Evolutionary conservation across 1,284 basidiomycete genomes (phyloP), one percentile per base, ranked within the genome.

Genomic region (Puccinia coronata): DNA sequence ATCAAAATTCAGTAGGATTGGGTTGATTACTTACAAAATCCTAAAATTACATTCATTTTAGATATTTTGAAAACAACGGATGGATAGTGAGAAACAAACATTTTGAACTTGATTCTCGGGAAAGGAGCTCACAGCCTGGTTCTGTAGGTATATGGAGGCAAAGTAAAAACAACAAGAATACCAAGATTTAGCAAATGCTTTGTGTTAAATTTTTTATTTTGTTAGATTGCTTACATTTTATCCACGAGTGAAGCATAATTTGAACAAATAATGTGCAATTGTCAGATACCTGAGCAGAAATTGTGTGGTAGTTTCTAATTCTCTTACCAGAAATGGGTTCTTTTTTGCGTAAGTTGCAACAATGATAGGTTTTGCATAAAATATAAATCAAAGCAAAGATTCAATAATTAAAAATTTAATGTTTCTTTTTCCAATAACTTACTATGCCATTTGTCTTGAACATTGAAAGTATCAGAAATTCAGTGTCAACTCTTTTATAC

Each of bases 321-420:
- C 11, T 59, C 57, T 59, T 59, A 59, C 57, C 25, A 59, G 57
- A 25, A 59, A 59, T 59, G 57, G 57, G n/a, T 59, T 59, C 57
- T 59, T 18, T 28, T 57, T 28, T 9, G 8, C 28, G 28, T 31
- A 25, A 11, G 28, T 3, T 14, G 34, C 8, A 18, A 59, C 51
- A 53, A n/a, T n/a, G n/a, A n/a, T n/a, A n/a, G n/a, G n/a, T n/a
- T n/a, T n/a, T n/a, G n/a, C n/a, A n/a, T n/a, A n/a, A n/a, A n/a
- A n/a, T n/a, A n/a, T n/a, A n/a, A n/a, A n/a, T n/a, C n/a, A n/a
- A n/a, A n/a, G n/a, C n/a, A n/a, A n/a, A n/a, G n/a, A n/a, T n/a
- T n/a, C n/a, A n/a, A n/a, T n/a, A n/a, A n/a, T n/a, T n/a, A n/a
- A n/a, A n/a, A n/a, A n/a, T n/a, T n/a, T n/a, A n/a, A n/a, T n/a